A percentile compares a stretch with the other conserved stretches of the same genome.
Evolutionary conservation across 257 asterid species (phyloP).

Genomic region (Salvia rosmarinus): DNA sequence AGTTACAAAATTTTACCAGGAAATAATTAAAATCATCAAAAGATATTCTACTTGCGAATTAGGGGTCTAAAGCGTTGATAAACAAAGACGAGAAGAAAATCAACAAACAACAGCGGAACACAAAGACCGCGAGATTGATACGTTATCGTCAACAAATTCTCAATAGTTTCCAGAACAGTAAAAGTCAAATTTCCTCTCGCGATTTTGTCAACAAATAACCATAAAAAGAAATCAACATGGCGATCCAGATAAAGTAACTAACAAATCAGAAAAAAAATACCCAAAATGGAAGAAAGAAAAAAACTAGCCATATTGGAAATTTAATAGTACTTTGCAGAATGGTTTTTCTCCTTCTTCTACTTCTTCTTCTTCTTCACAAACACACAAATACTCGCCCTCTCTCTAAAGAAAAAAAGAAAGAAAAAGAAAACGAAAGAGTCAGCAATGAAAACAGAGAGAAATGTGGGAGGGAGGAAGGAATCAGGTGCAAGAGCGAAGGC

Average conservation of each 20-base stretch:
- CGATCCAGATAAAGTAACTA: conserved; percentile 17
- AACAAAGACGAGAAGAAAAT: conserved; percentile 19
- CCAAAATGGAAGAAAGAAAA: neutral
- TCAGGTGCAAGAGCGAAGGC: conserved; percentile 35
- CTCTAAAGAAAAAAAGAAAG: neutral
- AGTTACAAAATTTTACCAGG: conserved; percentile 3
- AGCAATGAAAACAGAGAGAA: conserved; percentile 16
- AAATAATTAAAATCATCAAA: conserved; percentile 18
- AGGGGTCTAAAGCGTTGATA: conserved; percentile 22
- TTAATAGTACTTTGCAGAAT: conserved; percentile 18
- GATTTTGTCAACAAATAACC: conserved; percentile 22
- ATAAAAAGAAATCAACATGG: conserved; percentile 2
- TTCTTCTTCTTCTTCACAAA: neutral
- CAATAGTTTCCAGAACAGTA: conserved; percentile 18
- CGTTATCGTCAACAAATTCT: conserved; percentile 22
- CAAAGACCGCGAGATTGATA: conserved; percentile 25
- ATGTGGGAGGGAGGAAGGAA: conserved; percentile 36
- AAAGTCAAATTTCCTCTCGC: conserved; percentile 28
- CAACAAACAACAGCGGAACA: conserved; percentile 30
- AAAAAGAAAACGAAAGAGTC: neutral
- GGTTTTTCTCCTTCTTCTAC: neutral
- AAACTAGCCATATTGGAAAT: neutral
- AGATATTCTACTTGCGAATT: conserved; percentile 2
- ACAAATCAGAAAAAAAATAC: conserved; percentile 4
- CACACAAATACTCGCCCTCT: neutral